These are phyloP conservation scores for Macrophomina pseudophaseolina DNA, from an alignment of 2,329 filamentous ascomycete genomes.

Conservation along the genomic window DNA sequence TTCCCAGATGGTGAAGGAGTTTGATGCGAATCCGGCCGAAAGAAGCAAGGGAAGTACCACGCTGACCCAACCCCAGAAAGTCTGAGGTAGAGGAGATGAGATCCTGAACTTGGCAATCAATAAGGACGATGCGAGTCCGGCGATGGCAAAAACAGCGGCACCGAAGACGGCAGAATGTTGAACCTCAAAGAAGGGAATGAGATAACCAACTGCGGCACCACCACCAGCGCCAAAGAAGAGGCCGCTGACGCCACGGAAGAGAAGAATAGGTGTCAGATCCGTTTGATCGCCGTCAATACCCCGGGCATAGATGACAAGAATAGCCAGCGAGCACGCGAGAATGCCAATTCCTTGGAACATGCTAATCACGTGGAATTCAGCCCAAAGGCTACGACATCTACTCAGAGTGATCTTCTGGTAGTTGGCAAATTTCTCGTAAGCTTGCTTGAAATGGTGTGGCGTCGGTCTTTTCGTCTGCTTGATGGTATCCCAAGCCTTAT, in stretches of 20 bases:
- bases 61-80: constrained; percentile 87
- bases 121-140: constrained; percentile 49
- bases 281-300: constrained; percentile 59
- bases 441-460: constrained; percentile 45
- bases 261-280: constrained; percentile 58
- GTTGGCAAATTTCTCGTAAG: constrained; percentile 64
- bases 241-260: constrained; percentile 58
- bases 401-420: constrained; percentile 81
- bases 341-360: constrained; percentile 82
- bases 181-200: constrained; percentile 46
- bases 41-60: constrained; percentile 82
- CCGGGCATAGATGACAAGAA: constrained; percentile 75
- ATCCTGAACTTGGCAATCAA: constrained; percentile 50
- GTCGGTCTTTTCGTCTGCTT: constrained; percentile 48
- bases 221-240: constrained; percentile 49
- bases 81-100: constrained; percentile 67
- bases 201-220: constrained; percentile 52
- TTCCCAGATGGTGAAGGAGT: constrained; percentile 99
- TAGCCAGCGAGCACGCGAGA: constrained; percentile 68
- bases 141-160: constrained; percentile 45
- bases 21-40: constrained; percentile 93
- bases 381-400: constrained; percentile 86
- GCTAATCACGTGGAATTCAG: constrained; percentile 83
- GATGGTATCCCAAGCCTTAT: constrained; percentile 57
- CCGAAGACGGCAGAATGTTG: constrained; percentile 49